These are phyloP conservation scores for Amylocarpus encephaloides DNA, from an alignment of 2,329 filamentous ascomycete species.

Conservation along the genomic window DNA sequence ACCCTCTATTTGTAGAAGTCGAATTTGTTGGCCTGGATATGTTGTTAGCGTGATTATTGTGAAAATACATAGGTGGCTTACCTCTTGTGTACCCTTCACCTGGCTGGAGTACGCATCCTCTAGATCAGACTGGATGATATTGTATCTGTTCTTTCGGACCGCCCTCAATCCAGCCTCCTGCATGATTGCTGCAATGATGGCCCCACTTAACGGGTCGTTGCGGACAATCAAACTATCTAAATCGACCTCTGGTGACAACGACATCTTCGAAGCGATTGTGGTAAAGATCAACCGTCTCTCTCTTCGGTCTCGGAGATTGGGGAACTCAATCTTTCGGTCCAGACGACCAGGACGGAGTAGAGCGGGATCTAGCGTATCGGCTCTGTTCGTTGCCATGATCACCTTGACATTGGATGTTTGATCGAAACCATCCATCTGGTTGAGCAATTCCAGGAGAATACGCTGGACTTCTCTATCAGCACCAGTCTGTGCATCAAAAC, in stretches of 20 bases:
- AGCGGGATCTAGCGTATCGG: conserved; percentile 92
- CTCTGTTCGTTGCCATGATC: conserved; percentile 99
- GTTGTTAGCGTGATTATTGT: conserved; percentile 29
- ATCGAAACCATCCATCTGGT: conserved; percentile 99
- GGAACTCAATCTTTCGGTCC: conserved; percentile 98
- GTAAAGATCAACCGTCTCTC: conserved; percentile 95
- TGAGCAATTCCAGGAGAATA: conserved; percentile 93
- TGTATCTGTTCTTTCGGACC: conserved; percentile 96
- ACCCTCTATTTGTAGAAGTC: conserved; percentile 76
- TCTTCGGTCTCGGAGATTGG: conserved; percentile 84
- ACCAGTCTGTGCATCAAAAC: conserved; percentile 97
- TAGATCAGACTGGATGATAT: conserved; percentile 95
- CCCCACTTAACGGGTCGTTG: conserved; percentile 91
- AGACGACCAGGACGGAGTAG: conserved; percentile 90
- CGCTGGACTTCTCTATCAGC: conserved; percentile 97
- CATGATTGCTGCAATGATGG: conserved; percentile 98
- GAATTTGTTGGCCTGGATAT: conserved; percentile 58
- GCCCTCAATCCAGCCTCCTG: conserved; percentile 93
- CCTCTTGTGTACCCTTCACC: conserved; percentile 75
- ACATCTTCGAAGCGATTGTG: conserved; percentile 98
- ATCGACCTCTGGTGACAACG: conserved; percentile 90
- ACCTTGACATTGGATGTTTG: conserved; percentile 99
- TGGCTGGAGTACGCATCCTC: conserved; percentile 97
- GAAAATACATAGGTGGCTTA: conserved; percentile 36
- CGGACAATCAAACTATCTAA: conserved; percentile 92